Conservation (phyloP, 1,139 yeast species). For the Zygosaccharomyces pseudobailii region DNA sequence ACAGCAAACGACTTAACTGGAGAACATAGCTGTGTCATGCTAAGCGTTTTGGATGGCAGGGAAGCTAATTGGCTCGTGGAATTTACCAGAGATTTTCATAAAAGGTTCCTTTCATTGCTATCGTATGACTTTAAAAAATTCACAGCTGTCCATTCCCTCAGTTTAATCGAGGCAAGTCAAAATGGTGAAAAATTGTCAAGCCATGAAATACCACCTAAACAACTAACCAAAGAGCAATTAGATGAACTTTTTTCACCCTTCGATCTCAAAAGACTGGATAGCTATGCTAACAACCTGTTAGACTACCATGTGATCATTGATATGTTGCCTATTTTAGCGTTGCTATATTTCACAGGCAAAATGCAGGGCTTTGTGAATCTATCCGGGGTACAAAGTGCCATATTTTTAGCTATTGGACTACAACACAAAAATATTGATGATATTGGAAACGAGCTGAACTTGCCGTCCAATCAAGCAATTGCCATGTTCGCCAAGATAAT, state of each 20-base stretch:
- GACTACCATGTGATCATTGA: conserved; percentile 97
- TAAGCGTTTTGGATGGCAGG: conserved; percentile 64
- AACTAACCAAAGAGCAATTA: conserved; percentile 47
- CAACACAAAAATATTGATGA: conserved; percentile 85
- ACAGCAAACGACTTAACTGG: conserved; percentile 96
- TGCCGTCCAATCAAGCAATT: conserved; percentile 84
- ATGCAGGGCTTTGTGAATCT: conserved; percentile 54
- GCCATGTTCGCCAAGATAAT: conserved; percentile 96
- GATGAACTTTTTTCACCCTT: conserved; percentile 78
- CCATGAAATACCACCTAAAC: conserved; percentile 18
- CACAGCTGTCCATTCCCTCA: conserved; percentile 76
- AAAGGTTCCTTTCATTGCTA: conserved; percentile 72
- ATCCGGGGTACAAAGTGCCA: conserved; percentile 89
- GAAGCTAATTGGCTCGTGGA: conserved; percentile 73
- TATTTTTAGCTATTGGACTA: conserved; percentile 87
- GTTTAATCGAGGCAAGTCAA: conserved; percentile 71
- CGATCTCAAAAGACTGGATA: conserved; percentile 88
- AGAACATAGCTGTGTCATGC: conserved; percentile 94
- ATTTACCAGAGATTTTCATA: conserved; percentile 84
- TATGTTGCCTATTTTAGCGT: conserved; percentile 72
- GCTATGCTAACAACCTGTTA: conserved; percentile 84
- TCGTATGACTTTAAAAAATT: conserved; percentile 81
- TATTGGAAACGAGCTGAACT: conserved; percentile 71
- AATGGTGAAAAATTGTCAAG: conserved; percentile 26
- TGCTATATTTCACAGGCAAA: conserved; percentile 61